Base-by-base conservation (phyloP, 768 basidiomycete genomes). In the Leucogyrophana mollusca region DNA sequence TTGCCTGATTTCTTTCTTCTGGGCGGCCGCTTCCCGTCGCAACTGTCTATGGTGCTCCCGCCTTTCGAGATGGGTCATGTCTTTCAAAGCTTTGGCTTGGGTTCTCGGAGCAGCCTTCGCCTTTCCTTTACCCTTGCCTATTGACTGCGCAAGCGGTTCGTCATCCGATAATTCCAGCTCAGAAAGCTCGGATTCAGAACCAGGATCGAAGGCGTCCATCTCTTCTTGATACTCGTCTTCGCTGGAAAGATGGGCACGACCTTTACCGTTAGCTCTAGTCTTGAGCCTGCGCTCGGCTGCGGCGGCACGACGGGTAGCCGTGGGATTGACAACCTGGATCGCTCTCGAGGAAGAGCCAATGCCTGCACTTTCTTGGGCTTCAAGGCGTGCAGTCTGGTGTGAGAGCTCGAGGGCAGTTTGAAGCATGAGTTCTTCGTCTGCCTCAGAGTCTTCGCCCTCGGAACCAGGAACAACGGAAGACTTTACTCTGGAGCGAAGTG, bases 401-500 rank as follows among this genome's bases (percentile, higher is more conserved):
- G 88, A 90, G 49, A 70, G 56, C 45, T 71, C 65, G 33, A 86
- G 72, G 22, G 83, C 87, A 18, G 71, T 74, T 34, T 72, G 65
- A 13, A 90, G 32, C 80, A 87, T 77, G 17, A 80, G 45, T 0
- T 48, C 54, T 14, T 70, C 67, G 9, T 43, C 53, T 10, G 50
- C 56, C 25, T 58, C 58, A 9, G 47, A 40, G 16, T 45, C 43
- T 20, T 35, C 52, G 7, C 53, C 54, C 25, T 73, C 69, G 34
- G 71, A 71, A 20, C 71, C 70, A 16, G 65, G 42, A 2, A 54
- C 60, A 11, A 65, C 60, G 38, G 45, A 47, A 3, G 50, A 34
- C 18, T 36, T 16, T 6, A 14, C 36, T 36, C 25, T 38, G 22
- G n/a, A 27, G 18, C 17, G 41, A 34, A 34, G 35, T 27, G 16